These are phyloP conservation scores for Colletotrichum gloeosporioides DNA, from an alignment of 2,329 filamentous ascomycete species.

Conservation along the genomic window DNA sequence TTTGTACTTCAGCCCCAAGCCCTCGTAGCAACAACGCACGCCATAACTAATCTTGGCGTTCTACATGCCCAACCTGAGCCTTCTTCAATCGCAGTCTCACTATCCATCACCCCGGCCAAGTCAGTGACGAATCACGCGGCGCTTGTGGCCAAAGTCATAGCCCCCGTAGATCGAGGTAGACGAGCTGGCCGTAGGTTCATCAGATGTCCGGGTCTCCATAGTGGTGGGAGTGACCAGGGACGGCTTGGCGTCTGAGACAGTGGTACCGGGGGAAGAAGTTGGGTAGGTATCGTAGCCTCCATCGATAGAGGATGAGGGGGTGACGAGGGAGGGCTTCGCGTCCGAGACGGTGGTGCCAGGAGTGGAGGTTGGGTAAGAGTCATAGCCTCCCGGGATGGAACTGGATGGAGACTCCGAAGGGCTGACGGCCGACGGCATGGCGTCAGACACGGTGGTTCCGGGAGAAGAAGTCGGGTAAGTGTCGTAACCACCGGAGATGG, in stretches of 20 bases:
- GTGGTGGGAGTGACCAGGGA: conserved; percentile 2
- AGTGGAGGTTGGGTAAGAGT: neutral
- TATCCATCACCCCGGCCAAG: fast-evolving
- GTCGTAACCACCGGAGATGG: neutral
- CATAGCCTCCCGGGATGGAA: neutral
- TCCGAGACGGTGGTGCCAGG: neutral
- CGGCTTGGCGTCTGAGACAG: neutral
- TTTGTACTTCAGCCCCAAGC: conserved; percentile 2
- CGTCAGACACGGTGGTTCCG: neutral
- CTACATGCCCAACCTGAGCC: neutral
- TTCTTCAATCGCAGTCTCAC: neutral
- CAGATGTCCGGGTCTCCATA: neutral
- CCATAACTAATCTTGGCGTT: neutral
- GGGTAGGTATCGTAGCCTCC: neutral
- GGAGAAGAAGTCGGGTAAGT: neutral
- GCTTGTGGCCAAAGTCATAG: neutral
- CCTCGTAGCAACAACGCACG: neutral
- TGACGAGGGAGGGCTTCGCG: neutral
- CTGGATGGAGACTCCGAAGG: neutral
- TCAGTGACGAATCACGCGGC: neutral
- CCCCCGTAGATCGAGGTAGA: neutral
- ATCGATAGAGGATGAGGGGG: neutral
- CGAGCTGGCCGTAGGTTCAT: neutral
- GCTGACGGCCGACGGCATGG: neutral
- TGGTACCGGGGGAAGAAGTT: neutral